Conservation (phyloP, 345 rosid species). For the Linum trigynum region DNA sequence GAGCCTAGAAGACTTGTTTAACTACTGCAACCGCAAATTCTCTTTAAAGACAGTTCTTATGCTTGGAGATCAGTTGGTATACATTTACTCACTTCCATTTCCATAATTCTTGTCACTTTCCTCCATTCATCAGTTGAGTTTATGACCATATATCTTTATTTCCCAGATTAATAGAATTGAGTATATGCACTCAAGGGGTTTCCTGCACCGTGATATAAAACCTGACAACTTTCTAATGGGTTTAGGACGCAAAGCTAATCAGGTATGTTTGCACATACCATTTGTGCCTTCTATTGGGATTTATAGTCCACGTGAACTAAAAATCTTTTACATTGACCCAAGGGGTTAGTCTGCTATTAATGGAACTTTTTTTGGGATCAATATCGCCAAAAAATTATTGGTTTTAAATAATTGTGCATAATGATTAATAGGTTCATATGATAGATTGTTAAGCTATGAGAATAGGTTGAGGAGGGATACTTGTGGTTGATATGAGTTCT, state of each 20-base stretch:
- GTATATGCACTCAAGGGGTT: not conserved
- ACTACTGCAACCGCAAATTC: not conserved
- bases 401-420: no score
- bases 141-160: not conserved
- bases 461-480: not conserved
- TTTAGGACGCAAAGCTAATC: not conserved
- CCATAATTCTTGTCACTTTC: not conserved
- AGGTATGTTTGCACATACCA: not conserved
- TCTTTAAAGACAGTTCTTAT: not conserved
- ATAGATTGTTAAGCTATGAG: no score
- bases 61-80: not conserved
- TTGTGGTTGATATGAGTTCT: not conserved
- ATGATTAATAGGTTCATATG: no score
- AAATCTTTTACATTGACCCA: no score
- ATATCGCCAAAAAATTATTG: no score
- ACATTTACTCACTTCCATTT: not conserved
- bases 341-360: no score
- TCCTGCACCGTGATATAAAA: not conserved
- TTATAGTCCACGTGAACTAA: not conserved
- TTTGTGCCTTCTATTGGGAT: not conserved
- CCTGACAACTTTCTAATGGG: not conserved
- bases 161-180: not conserved
- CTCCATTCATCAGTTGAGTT: not conserved
- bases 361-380: no score
- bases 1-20: not conserved